Base-by-base conservation (phyloP, 2,329 filamentous ascomycete species). In the Monosporascus sp. region DNA sequence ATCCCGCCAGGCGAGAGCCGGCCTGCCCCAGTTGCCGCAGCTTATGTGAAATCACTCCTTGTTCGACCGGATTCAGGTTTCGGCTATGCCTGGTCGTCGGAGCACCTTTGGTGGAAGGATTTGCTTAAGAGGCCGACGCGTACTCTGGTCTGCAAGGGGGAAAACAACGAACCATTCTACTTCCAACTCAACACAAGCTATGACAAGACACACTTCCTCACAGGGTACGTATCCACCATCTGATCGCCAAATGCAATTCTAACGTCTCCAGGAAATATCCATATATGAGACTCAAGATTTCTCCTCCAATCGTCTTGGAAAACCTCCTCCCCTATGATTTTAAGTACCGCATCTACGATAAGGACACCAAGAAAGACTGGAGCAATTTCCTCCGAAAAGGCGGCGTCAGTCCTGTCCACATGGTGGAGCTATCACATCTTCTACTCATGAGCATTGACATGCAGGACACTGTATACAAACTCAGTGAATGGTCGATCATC, bases 261-360 rank as follows among this genome's bases (percentile, higher is more conserved):
- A 65, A 78, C 65, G 41, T 22, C 20, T 17, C 19, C 54, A 88
- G 86, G 53, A 82, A 87, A 56, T 99, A 99, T 67, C 94, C 94
- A 0, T 94, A 94, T 69, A 97, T 99, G 94, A 86, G 85, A 55
- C 80, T 99, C 59, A 89, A 92, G 60, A 81, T 99, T 3, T 96
- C 91, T 24, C 93, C 94, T 0, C 94, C 95, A 0, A 84, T 99
- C 16, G 93, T 96, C 49, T 80, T 99, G 5, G 93, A 99, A 70
- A 99, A 99, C 60, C 75, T 99, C 44, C 74, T 99, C 38, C 94
- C 94, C 0, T 97, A 94, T 67, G 94, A 99, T 71, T 99, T 99
- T 83, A 97, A 99, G 72, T 99, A 99, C 70, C 86, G 93, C 52
- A 97, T 99, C 52, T 99, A 97, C 66, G 94, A 99, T 75, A 97